phyloP scores from a whole-genome alignment of 768 basidiomycete species.

The Naganishia onofrii region DNA sequence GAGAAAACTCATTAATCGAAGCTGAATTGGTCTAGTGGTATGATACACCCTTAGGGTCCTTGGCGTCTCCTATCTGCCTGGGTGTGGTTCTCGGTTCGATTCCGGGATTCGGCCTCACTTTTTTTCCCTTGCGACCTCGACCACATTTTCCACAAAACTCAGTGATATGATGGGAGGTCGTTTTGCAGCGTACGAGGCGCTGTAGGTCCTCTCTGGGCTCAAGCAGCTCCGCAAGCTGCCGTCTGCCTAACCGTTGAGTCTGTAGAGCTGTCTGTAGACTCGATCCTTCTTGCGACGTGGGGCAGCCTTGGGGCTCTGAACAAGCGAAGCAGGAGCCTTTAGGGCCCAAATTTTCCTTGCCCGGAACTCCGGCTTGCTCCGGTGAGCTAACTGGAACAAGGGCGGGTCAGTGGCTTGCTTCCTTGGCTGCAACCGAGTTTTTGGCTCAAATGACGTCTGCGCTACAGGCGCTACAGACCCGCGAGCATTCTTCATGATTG shows the following conservation, averaged over 20 bases:
- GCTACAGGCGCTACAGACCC: background rate
- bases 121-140: background rate
- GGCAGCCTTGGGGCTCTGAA: no score
- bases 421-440: background rate
- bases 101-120: slow-evolving; percentile 21
- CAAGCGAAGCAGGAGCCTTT: no score
- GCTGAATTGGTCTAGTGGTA: slow-evolving; percentile 27
- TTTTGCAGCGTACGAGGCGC: no score
- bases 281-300: no score
- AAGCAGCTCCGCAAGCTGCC: no score
- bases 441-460: background rate
- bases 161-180: no score
- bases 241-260: no score
- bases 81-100: slow-evolving; percentile 27
- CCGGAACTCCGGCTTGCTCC: no score
- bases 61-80: background rate
- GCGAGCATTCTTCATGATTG: background rate
- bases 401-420: background rate
- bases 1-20: background rate
- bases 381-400: background rate
- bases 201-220: no score
- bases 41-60: slow-evolving; percentile 20
- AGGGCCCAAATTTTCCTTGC: no score
- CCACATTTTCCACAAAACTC: no score
- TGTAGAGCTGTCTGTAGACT: no score